Evolutionary conservation across 108 stramenopile genomes (phyloP).

Genomic region (Chaetoceros muelleri): DNA sequence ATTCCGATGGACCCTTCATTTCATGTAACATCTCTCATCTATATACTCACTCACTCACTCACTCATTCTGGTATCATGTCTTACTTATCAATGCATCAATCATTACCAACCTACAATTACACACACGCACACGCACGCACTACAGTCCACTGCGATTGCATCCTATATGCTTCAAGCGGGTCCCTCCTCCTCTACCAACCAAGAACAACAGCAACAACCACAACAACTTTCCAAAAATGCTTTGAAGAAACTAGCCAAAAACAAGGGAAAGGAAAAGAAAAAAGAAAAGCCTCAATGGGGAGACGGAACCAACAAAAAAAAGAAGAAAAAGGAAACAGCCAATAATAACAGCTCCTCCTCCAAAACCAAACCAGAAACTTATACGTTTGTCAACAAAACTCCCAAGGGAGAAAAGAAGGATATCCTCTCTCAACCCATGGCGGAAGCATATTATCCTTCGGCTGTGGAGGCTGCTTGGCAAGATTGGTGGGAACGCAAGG

Average conservation of each 20-base stretch:
- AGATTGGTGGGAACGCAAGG: constrained; percentile 95
- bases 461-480: constrained; percentile 98
- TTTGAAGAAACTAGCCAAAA: constrained; percentile 76
- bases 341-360: constrained; percentile 22
- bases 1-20: too few relatives aligned
- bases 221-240: constrained; percentile 76
- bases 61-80: too few relatives aligned
- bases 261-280: constrained; percentile 50
- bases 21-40: too few relatives aligned
- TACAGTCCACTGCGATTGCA: too few relatives aligned
- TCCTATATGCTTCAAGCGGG: too few relatives aligned
- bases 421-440: constrained; percentile 64
- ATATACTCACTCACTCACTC: too few relatives aligned
- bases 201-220: too few relatives aligned
- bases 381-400: constrained; percentile 71
- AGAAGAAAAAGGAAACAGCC: constrained; percentile 31
- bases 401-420: constrained; percentile 86
- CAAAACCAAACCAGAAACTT: constrained; percentile 13
- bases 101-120: too few relatives aligned
- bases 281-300: constrained; percentile 83
- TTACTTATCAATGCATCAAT: too few relatives aligned
- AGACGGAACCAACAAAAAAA: constrained; percentile 49
- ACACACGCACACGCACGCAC: too few relatives aligned
- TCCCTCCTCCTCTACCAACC: too few relatives aligned
- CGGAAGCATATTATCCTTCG: constrained; percentile 85